Conservation (phyloP, 1,284 basidiomycete genomes). For the Wolfiporia cocos region DNA sequence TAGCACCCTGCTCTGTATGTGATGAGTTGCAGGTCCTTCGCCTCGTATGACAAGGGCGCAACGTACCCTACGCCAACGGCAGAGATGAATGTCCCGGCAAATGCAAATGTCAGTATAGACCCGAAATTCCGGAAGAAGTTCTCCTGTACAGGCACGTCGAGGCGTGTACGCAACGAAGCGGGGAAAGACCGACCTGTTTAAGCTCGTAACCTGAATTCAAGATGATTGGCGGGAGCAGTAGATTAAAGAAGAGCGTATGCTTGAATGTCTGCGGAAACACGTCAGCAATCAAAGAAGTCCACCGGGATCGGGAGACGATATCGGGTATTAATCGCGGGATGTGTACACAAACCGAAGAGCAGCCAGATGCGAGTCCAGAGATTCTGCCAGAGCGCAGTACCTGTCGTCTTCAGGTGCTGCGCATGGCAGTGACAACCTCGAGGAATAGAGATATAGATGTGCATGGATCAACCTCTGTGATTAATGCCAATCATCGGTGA, state of each 20-base stretch:
- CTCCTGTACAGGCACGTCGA: conserved; percentile 49
- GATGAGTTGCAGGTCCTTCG: conserved; percentile 29
- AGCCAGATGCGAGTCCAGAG: no score
- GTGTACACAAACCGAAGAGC: no score
- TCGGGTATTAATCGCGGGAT: no score
- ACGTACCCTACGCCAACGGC: conserved; percentile 93
- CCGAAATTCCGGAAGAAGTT: conserved; percentile 98
- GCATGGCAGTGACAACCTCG: no score
- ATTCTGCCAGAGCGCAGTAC: no score
- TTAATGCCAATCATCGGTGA: no score
- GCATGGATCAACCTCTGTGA: no score
- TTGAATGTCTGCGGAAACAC: conserved; percentile 76
- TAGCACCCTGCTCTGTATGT: conserved; percentile 67
- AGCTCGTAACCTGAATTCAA: conserved; percentile 97
- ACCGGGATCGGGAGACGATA: no score
- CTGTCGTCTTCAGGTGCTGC: no score
- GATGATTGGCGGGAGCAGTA: conserved; percentile 96
- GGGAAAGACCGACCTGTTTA: conserved; percentile 66
- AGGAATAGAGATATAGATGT: no score
- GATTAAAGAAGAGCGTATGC: conserved; percentile 97
- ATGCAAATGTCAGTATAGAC: conserved; percentile 94
- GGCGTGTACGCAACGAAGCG: background rate
- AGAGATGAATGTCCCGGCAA: conserved; percentile 94
- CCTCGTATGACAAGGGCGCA: background rate
- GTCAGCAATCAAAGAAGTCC: background rate